Percentiles rank a stretch among this genome's conserved stretches.
Evolutionary conservation across 176 grass and related monocot species (phyloP).

Genomic region (Oryza australiensis): DNA sequence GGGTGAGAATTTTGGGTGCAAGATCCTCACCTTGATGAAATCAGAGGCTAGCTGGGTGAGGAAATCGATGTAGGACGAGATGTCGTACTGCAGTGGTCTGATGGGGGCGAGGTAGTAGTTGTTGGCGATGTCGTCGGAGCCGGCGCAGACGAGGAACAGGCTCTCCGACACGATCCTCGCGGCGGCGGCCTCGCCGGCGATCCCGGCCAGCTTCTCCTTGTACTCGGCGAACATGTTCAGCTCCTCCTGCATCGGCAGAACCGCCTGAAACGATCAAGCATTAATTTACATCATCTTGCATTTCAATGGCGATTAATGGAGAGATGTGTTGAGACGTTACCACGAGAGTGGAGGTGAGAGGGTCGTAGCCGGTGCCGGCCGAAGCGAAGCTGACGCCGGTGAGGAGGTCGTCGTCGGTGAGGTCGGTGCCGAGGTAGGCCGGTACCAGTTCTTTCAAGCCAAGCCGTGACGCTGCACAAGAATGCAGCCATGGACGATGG

Average conservation of each 20-base stretch:
- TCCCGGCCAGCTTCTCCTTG: conserved; percentile 35
- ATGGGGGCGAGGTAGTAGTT: conserved; percentile 36
- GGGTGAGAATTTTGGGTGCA: no score
- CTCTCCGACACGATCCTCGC: conserved; percentile 35
- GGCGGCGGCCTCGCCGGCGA: conserved; percentile 25
- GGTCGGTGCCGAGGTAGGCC: conserved; percentile 40
- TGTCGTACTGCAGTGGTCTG: conserved; percentile 37
- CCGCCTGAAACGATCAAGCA: conserved; percentile 31
- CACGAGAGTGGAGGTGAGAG: conserved; percentile 46
- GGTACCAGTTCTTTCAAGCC: conserved; percentile 53
- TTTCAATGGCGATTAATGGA: neutral
- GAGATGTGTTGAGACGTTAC: conserved; percentile 9
- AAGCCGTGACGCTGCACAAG: conserved; percentile 36
- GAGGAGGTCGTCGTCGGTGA: conserved; percentile 42
- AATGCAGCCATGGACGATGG: neutral
- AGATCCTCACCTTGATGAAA: conserved; percentile 37
- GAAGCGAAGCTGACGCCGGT: conserved; percentile 59
- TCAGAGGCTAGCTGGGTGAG: conserved; percentile 18
- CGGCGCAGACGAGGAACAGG: conserved; percentile 38
- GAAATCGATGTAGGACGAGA: conserved; percentile 45
- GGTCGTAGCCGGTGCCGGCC: conserved; percentile 44
- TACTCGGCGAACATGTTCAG: conserved; percentile 54
- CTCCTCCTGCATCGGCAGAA: conserved; percentile 51
- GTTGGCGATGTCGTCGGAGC: conserved; percentile 46
- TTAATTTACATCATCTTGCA: neutral